A percentile compares a stretch with the other conserved stretches of the same genome.
phyloP scores from a whole-genome alignment of 768 basidiomycete genomes.

The Boletus fagicola region DNA sequence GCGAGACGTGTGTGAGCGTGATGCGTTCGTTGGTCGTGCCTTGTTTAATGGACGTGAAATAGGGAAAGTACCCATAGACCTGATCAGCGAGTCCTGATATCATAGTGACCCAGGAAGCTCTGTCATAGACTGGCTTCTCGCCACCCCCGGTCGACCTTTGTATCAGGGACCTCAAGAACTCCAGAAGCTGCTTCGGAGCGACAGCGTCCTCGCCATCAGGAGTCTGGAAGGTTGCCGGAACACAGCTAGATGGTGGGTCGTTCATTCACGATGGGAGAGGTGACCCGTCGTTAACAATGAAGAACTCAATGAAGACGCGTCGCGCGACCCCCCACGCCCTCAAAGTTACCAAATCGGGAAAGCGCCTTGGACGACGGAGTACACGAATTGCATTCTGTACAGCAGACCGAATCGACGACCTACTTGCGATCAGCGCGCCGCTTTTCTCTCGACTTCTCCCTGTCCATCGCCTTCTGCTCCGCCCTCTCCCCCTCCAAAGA shows the following conservation, averaged over 20 bases:
- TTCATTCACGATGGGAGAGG: constrained; percentile 20
- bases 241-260: constrained; percentile 22
- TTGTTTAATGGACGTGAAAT: constrained; percentile 51
- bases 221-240: constrained; percentile 34
- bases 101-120: constrained; percentile 48
- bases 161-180: constrained; percentile 43
- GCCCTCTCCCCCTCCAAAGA: constrained; percentile 85
- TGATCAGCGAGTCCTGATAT: constrained; percentile 52
- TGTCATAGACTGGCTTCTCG: constrained; percentile 33
- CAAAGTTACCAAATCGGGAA: constrained; percentile 10
- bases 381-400: too few species aligned
- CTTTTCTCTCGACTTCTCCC: constrained; percentile 77
- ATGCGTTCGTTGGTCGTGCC: constrained; percentile 56
- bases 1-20: constrained; percentile 49
- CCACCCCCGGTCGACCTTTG: constrained; percentile 35
- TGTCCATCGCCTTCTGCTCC: constrained; percentile 91
- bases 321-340: neutral
- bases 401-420: neutral
- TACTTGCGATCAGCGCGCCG: constrained; percentile 74
- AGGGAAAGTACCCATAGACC: constrained; percentile 54
- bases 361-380: neutral
- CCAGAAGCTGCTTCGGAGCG: constrained; percentile 40
- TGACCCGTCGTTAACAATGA: neutral
- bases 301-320: neutral
- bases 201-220: constrained; percentile 25